Base-by-base conservation (phyloP, 495 filamentous ascomycete species). In the Lentithecium fluviatile region DNA sequence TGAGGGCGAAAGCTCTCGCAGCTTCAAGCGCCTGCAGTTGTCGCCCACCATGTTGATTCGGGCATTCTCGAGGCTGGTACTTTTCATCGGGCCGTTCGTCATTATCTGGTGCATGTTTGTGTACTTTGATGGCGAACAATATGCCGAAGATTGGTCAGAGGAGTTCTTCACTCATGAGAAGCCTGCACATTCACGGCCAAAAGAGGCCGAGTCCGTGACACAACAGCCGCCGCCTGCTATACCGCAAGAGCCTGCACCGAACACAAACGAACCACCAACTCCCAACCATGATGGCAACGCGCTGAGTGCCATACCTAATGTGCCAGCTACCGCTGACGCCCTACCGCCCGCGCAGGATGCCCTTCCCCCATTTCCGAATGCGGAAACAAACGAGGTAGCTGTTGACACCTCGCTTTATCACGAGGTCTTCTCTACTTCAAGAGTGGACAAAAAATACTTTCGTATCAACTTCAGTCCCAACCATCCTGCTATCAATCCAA, bases 401-500 rank as follows among this genome's bases (percentile, higher is more conserved):
- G 40, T 49, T 6, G 46, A 49, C 46, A 13, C 46, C 17, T 17
- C 12, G 3, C 2, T 49, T 2, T 49, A 73, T 43, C 60, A 63
- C 1, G 68, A 75, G 45, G 58, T 83, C 17, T 75, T 70, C 60
- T 82, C 80, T 0, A 29, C 67, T 24, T 79, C 77, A 6, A 78
- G 72, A 20, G 13, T 64, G 0, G 70, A 79, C 56, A 59, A 59
- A 32, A 71, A 65, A 29, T 80, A 71, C 66, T 81, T 79, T 58
- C 52, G 49, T 36, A 73, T 83, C 68, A 64, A 71, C 8, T 79
- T 81, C 63, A 76, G 65, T 47, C 13, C 21, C 21, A 55, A 62
- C 29, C 45, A 64, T 5, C 40, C 52, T 10, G 70, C 70, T 52
- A 74, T 77, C 37, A 83, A 82, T 53, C 80, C 81, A 34, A 83